Base-by-base conservation (phyloP, 176 grass and related monocot species). In the Juncus inflexus region DNA sequence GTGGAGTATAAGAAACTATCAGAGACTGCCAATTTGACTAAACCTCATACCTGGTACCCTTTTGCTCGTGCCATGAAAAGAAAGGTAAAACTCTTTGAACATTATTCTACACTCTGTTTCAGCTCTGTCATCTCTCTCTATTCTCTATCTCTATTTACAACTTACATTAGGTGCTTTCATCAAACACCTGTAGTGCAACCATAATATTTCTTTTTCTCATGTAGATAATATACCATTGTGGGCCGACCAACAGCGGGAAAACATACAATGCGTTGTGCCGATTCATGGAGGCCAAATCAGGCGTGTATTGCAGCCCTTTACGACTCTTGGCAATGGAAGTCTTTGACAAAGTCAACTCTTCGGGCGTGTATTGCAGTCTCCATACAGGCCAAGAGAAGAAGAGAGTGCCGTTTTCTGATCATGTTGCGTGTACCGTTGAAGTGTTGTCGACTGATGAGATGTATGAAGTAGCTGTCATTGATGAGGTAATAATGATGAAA, bases 311-410 rank as follows among this genome's bases (percentile, higher is more conserved):
- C 84, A 91, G 92, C 79, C 92, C 92, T 6, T 87, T 97, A 9
- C 84, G 87, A 35, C 92, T 97, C 74, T 84, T 97, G 1, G 92
- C 92, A 72, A 97, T 97, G 92, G 92, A 91, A 80, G 85, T 97
- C 3, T 97, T 97, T 51, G 92, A 97, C 64, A 88, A 88, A 77
- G 77, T 97, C 9, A 91, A 97, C 65, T 65, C 80, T 2, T 58
- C 81, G 14, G 92, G 92, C 11, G 78, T 97, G 60, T 97, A 97
- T 76, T 97, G 92, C 74, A 86, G 71, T 43, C 80, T 97, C 56
- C 92, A 79, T 74, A 97, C 92, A 0, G 92, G 92, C 11, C 92
- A 97, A 63, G 92, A 97, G 75, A 76, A 83, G 9, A 89, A 97
- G 77, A 70, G 72, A 1, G 58, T 97, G 37, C 87, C 92, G 67